A percentile compares a stretch with the other conserved stretches of the same genome.
These are phyloP conservation scores for Russula compacta DNA, from an alignment of 768 basidiomycete genomes.

Conservation along the genomic window DNA sequence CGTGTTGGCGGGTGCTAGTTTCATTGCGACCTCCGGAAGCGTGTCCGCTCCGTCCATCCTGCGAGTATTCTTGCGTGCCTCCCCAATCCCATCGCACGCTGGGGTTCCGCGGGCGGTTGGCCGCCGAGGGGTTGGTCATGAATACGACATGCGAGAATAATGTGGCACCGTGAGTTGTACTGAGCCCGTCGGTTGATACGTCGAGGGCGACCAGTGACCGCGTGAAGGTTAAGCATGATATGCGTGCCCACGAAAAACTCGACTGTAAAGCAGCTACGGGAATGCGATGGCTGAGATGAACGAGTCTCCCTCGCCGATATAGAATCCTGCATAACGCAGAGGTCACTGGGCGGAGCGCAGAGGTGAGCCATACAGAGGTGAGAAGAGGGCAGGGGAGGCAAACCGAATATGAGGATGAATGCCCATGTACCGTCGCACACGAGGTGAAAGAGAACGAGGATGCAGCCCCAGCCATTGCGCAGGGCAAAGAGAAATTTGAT, in stretches of 20 bases:
- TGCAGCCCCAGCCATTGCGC: constrained; percentile 21
- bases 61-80: neutral
- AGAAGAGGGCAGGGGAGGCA: neutral
- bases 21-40: neutral
- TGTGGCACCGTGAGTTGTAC: neutral
- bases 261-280: constrained; percentile 10
- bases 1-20: neutral
- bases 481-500: constrained; percentile 19
- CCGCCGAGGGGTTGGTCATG: neutral
- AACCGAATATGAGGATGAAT: constrained; percentile 24
- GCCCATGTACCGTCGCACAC: constrained; percentile 25
- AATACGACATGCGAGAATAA: constrained; percentile 10
- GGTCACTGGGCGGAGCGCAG: neutral
- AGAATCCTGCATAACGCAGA: constrained; percentile 14
- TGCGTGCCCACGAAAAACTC: constrained; percentile 9
- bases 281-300: constrained; percentile 7
- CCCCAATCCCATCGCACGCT: constrained; percentile 14
- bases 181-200: neutral
- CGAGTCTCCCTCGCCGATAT: constrained; percentile 8
- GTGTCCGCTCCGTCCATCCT: neutral
- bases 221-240: constrained; percentile 11
- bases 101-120: neutral
- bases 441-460: constrained; percentile 20
- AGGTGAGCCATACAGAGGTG: neutral
- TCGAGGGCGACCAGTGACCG: neutral